Evolutionary conservation across 352 stramenopile species (phyloP).

Genomic region (Globisporangium yorkense): DNA sequence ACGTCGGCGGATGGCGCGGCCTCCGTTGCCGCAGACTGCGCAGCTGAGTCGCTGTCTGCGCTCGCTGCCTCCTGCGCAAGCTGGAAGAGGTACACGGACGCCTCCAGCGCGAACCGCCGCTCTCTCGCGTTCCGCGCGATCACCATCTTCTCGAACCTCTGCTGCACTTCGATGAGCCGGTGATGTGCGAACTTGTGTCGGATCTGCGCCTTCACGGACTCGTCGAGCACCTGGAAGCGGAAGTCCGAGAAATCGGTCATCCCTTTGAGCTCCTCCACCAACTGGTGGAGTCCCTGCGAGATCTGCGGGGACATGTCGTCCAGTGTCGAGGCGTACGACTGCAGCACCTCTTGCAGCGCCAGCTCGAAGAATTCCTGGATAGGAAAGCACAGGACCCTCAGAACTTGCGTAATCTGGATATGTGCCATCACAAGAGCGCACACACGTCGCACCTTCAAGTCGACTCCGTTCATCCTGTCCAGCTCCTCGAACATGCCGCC

Average conservation of each 20-base stretch:
- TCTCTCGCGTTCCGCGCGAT: conserved; percentile 45
- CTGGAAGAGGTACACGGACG: conserved; percentile 55
- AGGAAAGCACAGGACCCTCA: neutral
- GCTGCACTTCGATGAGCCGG: conserved; percentile 57
- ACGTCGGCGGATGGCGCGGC: conserved; percentile 1
- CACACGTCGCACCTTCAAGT: conserved; percentile 41
- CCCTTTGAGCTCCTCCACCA: conserved; percentile 37
- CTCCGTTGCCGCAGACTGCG: conserved; percentile 1
- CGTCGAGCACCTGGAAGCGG: conserved; percentile 45
- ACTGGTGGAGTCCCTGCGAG: conserved; percentile 35
- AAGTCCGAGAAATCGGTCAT: conserved; percentile 46
- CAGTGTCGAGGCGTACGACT: conserved; percentile 40
- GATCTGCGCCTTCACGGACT: conserved; percentile 29
- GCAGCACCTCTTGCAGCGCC: conserved; percentile 54
- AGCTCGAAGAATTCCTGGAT: conserved; percentile 62
- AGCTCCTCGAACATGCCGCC: conserved; percentile 55
- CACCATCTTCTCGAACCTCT: conserved; percentile 58
- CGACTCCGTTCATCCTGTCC: conserved; percentile 62
- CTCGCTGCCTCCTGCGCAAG: conserved; percentile 39
- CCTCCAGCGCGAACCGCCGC: conserved; percentile 48
- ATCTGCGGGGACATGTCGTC: conserved; percentile 54
- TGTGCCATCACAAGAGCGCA: neutral
- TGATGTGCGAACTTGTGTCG: conserved; percentile 50
- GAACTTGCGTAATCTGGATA: neutral
- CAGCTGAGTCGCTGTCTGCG: conserved; percentile 4